Evolutionary conservation across 1,284 basidiomycete species (phyloP).

Genomic region (Ustilago curta): DNA sequence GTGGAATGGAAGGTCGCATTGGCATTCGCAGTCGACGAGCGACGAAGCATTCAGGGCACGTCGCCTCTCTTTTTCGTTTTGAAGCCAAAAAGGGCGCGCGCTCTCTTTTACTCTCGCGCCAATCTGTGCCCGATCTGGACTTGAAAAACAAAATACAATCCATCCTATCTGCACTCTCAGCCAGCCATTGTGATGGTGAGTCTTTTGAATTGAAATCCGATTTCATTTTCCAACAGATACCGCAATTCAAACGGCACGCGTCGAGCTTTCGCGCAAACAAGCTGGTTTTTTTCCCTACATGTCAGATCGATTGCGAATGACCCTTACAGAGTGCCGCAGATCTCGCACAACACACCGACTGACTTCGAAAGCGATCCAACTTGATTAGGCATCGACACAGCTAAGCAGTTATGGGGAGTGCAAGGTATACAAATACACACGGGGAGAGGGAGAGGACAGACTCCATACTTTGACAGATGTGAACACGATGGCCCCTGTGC

Average conservation of each 20-base stretch:
- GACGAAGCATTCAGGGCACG: neutral
- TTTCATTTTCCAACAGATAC: neutral
- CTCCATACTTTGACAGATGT: neutral
- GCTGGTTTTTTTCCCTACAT: neutral
- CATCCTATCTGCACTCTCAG: constrained; percentile 12
- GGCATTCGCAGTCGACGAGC: neutral
- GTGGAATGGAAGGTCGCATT: too few species aligned
- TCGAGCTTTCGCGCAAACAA: constrained; percentile 11
- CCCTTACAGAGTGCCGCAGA: neutral
- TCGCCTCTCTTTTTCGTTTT: constrained; percentile 4
- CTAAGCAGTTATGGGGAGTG: constrained; percentile 10
- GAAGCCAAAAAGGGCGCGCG: neutral
- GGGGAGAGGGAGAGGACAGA: neutral
- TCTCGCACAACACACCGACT: neutral
- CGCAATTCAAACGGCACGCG: constrained; percentile 12
- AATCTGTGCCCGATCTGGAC: constrained; percentile 19
- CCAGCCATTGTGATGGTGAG: too few species aligned
- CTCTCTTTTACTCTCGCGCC: constrained; percentile 7
- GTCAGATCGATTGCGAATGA: neutral
- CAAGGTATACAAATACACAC: constrained; percentile 20
- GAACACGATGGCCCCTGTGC: too few species aligned
- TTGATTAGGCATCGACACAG: neutral
- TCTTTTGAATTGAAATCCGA: neutral
- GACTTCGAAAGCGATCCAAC: constrained; percentile 3
- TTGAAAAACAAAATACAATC: constrained; percentile 11